Percentiles rank a stretch among this genome's conserved stretches.
These are phyloP conservation scores for Cryptosporidium muris DNA, from an alignment of 169 alveolate species.

Conservation along the genomic window DNA sequence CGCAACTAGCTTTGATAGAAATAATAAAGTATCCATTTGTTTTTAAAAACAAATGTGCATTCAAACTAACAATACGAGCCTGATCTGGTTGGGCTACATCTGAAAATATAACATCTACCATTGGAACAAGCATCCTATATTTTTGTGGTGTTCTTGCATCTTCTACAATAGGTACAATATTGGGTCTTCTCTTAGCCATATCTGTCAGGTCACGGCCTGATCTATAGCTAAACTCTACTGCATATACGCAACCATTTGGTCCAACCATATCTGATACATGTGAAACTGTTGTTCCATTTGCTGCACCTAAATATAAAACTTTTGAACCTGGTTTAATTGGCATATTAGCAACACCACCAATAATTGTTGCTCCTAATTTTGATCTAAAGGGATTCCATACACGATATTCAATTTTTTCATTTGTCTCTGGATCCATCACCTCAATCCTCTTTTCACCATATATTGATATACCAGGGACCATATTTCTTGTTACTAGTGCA, in stretches of 20 bases:
- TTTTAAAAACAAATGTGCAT: constrained; percentile 95
- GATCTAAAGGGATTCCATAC: constrained; percentile 99
- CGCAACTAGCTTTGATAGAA: constrained; percentile 97
- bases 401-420: constrained; percentile 96
- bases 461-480: constrained; percentile 98
- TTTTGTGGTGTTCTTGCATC: constrained; percentile 99
- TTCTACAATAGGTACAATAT: constrained; percentile 98
- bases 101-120: constrained; percentile 98
- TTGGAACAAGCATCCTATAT: constrained; percentile 97
- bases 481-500: constrained; percentile 94
- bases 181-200: constrained; percentile 98
- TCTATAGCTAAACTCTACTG: constrained; percentile 98
- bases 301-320: constrained; percentile 98
- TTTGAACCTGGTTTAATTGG: constrained; percentile 96
- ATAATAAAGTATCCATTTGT: constrained; percentile 97
- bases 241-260: constrained; percentile 97
- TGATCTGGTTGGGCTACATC: constrained; percentile 99
- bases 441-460: constrained; percentile 98
- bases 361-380: constrained; percentile 97
- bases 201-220: constrained; percentile 97
- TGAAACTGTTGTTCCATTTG: constrained; percentile 98
- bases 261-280: constrained; percentile 99
- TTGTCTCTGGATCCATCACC: constrained; percentile 85
- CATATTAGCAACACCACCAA: constrained; percentile 97
- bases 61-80: constrained; percentile 95